Conservation (phyloP, 257 asterid species). For the Lycium ferocissimum region DNA sequence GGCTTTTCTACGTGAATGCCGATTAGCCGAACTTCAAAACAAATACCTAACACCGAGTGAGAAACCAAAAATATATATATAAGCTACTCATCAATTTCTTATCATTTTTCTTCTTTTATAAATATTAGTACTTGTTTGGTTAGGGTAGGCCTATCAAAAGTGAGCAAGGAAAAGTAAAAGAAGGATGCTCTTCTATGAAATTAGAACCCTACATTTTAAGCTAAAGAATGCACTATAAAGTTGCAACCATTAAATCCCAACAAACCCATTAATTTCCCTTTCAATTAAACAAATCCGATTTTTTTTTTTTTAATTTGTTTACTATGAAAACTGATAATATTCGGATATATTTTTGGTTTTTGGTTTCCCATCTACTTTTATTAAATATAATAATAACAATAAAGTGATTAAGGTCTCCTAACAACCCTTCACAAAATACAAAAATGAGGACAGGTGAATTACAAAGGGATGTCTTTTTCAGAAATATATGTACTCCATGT, state of each 20-base stretch:
- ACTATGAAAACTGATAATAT: not conserved
- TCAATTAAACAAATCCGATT: not conserved
- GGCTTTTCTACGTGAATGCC: not conserved
- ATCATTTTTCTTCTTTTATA: not conserved
- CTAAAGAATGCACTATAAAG: not conserved
- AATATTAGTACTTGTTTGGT: not conserved
- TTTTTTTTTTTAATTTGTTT: not conserved
- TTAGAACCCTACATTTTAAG: not conserved
- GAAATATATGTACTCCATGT: too few relatives aligned
- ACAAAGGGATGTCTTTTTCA: too few relatives aligned
- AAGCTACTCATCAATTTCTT: not conserved
- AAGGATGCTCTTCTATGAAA: not conserved
- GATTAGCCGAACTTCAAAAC: not conserved
- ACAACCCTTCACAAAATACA: not conserved
- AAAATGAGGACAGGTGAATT: not conserved
- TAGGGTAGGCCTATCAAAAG: not conserved
- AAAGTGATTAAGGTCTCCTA: constrained; percentile 5
- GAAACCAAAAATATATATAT: not conserved
- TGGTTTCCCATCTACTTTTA: too few relatives aligned
- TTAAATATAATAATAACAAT: too few relatives aligned
- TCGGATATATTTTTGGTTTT: not conserved
- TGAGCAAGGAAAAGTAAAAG: not conserved
- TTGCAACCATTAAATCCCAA: not conserved
- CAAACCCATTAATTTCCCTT: constrained; percentile 14
- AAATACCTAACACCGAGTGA: not conserved